Evolutionary conservation across 805 yeast genomes (phyloP).

Genomic region (Candida montana): DNA sequence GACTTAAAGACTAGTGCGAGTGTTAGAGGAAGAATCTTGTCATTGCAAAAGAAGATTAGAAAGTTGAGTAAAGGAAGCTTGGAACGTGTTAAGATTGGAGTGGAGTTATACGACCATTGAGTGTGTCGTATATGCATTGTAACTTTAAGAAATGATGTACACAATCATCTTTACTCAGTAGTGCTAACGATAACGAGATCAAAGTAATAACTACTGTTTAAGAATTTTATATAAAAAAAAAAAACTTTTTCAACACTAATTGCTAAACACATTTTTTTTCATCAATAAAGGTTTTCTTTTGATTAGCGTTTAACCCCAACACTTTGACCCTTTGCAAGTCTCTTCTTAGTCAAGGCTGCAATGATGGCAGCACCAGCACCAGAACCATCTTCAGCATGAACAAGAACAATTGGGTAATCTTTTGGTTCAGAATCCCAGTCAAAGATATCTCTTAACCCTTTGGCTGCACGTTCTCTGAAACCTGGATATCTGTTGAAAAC

Average conservation of each 20-base stretch:
- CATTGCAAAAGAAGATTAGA: slow-evolving; percentile 55
- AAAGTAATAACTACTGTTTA: too few relatives aligned
- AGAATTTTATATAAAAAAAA: too few relatives aligned
- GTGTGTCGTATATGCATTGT: neutral
- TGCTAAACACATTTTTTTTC: too few relatives aligned
- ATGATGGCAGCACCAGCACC: slow-evolving; percentile 99
- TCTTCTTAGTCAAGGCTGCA: slow-evolving; percentile 86
- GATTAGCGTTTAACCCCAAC: slow-evolving; percentile 39
- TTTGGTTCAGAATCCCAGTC: slow-evolving; percentile 56
- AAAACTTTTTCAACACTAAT: too few relatives aligned
- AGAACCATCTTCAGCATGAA: slow-evolving; percentile 93
- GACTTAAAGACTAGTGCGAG: slow-evolving; percentile 55
- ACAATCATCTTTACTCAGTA: too few relatives aligned
- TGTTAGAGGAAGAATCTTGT: slow-evolving; percentile 52
- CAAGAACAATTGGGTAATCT: slow-evolving; percentile 74
- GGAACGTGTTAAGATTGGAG: slow-evolving; percentile 48
- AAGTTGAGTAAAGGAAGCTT: slow-evolving; percentile 46
- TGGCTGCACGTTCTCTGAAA: slow-evolving; percentile 84
- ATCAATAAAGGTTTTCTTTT: too few relatives aligned
- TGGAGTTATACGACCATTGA: slow-evolving; percentile 34
- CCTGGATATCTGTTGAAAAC: slow-evolving; percentile 92
- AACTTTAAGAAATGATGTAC: too few relatives aligned
- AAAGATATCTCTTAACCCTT: slow-evolving; percentile 82
- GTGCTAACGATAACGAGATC: too few relatives aligned
- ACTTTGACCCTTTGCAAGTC: slow-evolving; percentile 65